Evolutionary conservation across 225 moss, liverwort and hornwort species (phyloP).

Genomic region (Pseudoscleropodium purum): DNA sequence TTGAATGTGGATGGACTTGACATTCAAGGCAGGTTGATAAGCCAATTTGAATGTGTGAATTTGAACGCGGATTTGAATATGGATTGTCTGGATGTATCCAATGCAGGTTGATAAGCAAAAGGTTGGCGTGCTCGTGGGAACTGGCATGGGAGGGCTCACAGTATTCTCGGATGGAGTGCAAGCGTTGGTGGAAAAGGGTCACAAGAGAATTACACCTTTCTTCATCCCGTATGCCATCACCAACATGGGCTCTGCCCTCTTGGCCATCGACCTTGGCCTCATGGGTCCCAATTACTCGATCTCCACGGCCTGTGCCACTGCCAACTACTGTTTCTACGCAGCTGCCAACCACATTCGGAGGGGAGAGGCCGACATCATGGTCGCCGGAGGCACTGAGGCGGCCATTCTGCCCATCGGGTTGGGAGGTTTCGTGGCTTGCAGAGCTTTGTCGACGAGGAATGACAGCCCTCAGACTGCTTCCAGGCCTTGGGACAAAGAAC

Average conservation of each 20-base stretch:
- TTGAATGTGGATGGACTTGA: not conserved
- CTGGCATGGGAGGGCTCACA: constrained; percentile 92
- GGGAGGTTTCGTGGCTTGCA: constrained; percentile 92
- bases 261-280: constrained; percentile 83
- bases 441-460: constrained; percentile 81
- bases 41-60: not conserved
- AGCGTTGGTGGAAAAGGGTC: constrained; percentile 90
- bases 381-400: constrained; percentile 94
- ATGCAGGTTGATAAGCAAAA: constrained; percentile 85
- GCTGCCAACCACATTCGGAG: constrained; percentile 96
- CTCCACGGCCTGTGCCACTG: constrained; percentile 92
- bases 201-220: constrained; percentile 87
- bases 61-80: not conserved
- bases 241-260: constrained; percentile 89
- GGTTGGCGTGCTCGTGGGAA: constrained; percentile 84
- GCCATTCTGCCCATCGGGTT: constrained; percentile 91
- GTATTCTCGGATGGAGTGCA: constrained; percentile 95
- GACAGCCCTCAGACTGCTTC: constrained; percentile 90
- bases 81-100: not conserved
- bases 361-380: constrained; percentile 92
- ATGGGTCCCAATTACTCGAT: constrained; percentile 98
- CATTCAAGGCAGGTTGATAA: not conserved
- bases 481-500: constrained; percentile 94
- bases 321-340: constrained; percentile 96
- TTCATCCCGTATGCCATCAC: constrained; percentile 95